These are phyloP conservation scores for Neodidymelliopsis sp. DNA, from an alignment of 2,329 filamentous ascomycete genomes.

Conservation along the genomic window DNA sequence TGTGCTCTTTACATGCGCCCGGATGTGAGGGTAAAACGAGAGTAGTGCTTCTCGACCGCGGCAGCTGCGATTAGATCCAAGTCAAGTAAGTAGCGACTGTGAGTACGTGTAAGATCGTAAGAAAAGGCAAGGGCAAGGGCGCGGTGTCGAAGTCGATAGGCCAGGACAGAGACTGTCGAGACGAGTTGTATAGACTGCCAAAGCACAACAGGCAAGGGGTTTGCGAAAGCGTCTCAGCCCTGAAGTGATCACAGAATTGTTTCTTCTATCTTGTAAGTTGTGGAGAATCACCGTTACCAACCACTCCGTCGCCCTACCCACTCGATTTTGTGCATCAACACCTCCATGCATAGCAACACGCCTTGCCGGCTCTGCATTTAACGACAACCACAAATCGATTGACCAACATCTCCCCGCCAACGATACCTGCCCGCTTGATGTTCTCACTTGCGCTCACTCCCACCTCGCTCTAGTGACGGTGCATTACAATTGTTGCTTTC, in stretches of 20 bases:
- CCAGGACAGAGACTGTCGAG: too few species aligned
- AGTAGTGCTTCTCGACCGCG: too few species aligned
- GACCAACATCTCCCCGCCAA: slow-evolving; percentile 2
- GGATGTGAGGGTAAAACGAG: not conserved
- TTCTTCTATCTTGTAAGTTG: slow-evolving; percentile 17
- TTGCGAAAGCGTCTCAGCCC: too few species aligned
- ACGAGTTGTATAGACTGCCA: too few species aligned
- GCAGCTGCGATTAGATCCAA: too few species aligned
- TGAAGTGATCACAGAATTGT: slow-evolving; percentile 8
- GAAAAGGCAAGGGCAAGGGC: too few species aligned
- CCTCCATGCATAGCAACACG: slow-evolving; percentile 7
- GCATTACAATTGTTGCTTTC: slow-evolving; percentile 22
- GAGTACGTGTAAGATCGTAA: too few species aligned
- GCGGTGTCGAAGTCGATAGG: too few species aligned
- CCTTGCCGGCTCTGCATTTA: not conserved
- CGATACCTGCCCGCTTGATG: not conserved
- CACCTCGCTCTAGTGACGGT: slow-evolving; percentile 6
- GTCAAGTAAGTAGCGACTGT: too few species aligned
- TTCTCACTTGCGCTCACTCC: not conserved
- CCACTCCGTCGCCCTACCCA: slow-evolving; percentile 1
- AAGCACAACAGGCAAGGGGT: too few species aligned
- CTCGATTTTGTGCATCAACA: slow-evolving; percentile 1
- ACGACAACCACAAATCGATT: not conserved
- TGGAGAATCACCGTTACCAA: slow-evolving; percentile 10
- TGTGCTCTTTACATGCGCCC: not conserved